Evolutionary conservation across 2,329 filamentous ascomycete genomes (phyloP).

Genomic region (Pestalotiopsis sp.): DNA sequence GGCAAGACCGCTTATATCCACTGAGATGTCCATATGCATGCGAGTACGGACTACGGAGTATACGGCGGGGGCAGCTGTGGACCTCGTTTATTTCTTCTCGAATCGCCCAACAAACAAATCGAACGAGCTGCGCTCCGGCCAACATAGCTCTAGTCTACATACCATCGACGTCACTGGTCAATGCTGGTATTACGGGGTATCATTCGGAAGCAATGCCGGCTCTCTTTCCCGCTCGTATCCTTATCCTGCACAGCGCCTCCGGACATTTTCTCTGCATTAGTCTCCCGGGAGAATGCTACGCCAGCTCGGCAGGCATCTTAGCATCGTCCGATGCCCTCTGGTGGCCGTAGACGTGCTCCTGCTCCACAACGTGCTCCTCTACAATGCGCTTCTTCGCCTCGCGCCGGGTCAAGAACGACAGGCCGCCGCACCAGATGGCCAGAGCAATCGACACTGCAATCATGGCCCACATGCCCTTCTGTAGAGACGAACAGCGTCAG

Average conservation of each 20-base stretch:
- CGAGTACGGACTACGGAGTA: neutral
- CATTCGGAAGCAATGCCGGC: neutral
- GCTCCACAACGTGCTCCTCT: neutral
- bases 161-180: neutral
- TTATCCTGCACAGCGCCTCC: neutral
- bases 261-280: neutral
- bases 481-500: constrained; percentile 14
- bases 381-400: neutral
- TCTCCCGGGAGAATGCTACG: neutral
- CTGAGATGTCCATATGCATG: neutral
- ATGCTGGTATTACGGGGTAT: neutral
- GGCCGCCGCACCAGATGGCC: constrained; percentile 58
- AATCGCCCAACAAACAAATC: neutral
- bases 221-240: neutral
- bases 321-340: neutral
- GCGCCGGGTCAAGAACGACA: constrained; percentile 47
- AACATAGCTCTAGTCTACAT: neutral
- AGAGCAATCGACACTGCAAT: constrained; percentile 64
- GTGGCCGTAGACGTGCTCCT: neutral
- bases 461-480: constrained; percentile 76
- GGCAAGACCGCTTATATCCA: neutral
- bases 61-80: neutral
- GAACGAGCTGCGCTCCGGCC: no score
- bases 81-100: neutral
- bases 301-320: neutral